Percentiles rank a stretch among this genome's conserved stretches.
phyloP scores from a whole-genome alignment of 164 flowering plant genomes.

The Dillenia suffruticosa region DNA sequence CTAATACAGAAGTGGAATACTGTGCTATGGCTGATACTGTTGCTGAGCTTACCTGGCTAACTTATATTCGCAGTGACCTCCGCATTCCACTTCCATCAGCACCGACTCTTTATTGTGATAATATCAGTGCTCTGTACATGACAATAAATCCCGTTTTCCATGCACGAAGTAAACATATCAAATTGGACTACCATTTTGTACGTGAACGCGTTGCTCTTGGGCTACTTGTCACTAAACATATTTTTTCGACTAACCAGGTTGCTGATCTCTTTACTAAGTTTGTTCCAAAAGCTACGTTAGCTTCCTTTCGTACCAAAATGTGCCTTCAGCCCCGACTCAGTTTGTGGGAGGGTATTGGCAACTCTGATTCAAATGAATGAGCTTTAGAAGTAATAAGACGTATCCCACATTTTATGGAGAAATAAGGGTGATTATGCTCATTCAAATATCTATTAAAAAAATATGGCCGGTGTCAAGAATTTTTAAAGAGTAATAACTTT shows the following conservation, averaged over 20 bases:
- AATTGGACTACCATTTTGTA: background rate
- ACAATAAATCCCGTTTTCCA: slow-evolving; percentile 5
- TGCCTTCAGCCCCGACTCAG: slow-evolving; percentile 1
- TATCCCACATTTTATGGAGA: no score
- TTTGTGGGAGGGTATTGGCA: slow-evolving; percentile 1
- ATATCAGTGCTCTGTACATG: background rate
- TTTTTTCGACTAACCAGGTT: background rate
- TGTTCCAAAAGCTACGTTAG: background rate
- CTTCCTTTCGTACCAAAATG: background rate
- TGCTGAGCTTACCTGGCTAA: no score
- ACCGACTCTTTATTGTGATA: slow-evolving; percentile 1
- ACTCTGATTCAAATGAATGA: no score
- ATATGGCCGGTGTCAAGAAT: no score
- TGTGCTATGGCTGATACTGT: no score
- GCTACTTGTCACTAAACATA: background rate
- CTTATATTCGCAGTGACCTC: background rate
- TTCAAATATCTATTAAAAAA: no score
- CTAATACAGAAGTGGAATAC: no score
- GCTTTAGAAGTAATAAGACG: no score
- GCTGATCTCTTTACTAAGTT: slow-evolving; percentile 11
- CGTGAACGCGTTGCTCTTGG: slow-evolving; percentile 3
- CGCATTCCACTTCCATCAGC: background rate
- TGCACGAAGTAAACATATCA: background rate
- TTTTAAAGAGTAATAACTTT: no score
- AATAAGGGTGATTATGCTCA: no score